Conservation (phyloP, 306 rosid genomes). For the Prunus mira region DNA sequence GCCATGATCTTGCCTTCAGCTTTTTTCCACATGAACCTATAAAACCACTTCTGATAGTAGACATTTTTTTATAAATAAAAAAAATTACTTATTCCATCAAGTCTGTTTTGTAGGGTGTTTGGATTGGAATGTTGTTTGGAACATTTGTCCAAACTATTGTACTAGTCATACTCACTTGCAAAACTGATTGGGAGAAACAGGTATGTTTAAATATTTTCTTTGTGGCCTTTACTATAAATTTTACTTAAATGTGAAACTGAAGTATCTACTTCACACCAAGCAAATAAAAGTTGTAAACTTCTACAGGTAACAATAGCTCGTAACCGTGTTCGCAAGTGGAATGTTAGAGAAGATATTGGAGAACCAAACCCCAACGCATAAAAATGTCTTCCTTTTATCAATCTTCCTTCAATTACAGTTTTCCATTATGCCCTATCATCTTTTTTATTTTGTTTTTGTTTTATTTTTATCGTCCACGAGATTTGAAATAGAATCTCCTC, state of each 20-base stretch:
- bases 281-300: neutral
- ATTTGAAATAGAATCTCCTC: too few species aligned
- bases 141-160: conserved; percentile 49
- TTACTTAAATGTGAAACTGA: neutral
- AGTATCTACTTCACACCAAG: neutral
- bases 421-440: too few species aligned
- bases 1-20: too few species aligned
- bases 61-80: too few species aligned
- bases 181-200: conserved; percentile 66
- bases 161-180: conserved; percentile 35
- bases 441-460: too few species aligned
- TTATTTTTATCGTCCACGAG: too few species aligned
- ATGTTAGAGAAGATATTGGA: neutral
- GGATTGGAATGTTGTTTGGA: conserved; percentile 68
- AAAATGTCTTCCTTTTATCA: neutral
- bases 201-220: conserved; percentile 14
- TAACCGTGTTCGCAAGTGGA: conserved; percentile 44
- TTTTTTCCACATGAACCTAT: too few species aligned
- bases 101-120: conserved; percentile 45
- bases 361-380: neutral
- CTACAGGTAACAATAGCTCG: conserved; percentile 25
- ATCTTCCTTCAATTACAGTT: neutral
- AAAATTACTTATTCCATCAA: neutral
- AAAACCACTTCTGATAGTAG: too few species aligned
- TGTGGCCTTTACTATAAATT: neutral